These are phyloP conservation scores for Nematocida sp. DNA, from an alignment of 371 early-diverging fungal genomes.

Conservation along the genomic window DNA sequence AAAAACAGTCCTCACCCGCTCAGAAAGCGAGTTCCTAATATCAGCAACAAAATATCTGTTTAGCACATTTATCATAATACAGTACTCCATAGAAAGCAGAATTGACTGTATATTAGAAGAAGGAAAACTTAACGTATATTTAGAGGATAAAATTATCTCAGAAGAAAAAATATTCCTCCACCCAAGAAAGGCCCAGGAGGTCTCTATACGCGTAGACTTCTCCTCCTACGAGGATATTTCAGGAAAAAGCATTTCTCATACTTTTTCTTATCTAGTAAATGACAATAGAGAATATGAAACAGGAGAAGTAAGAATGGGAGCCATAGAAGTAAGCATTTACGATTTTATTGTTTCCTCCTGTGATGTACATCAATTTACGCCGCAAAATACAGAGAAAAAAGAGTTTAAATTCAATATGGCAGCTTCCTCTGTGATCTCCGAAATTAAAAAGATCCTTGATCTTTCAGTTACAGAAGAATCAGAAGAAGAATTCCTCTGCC, in stretches of 20 bases:
- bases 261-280: constrained; percentile 42
- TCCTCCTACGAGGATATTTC: neutral
- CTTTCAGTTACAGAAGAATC: constrained; percentile 15
- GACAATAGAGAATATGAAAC: constrained; percentile 50
- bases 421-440: constrained; percentile 10
- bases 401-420: constrained; percentile 46
- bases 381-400: constrained; percentile 5
- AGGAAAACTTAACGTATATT: constrained; percentile 19
- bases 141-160: constrained; percentile 7
- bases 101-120: constrained; percentile 47
- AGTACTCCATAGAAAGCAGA: constrained; percentile 37
- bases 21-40: constrained; percentile 48
- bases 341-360: constrained; percentile 27
- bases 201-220: constrained; percentile 18
- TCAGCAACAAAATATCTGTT: constrained; percentile 39
- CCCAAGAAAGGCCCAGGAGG: constrained; percentile 6
- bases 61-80: constrained; percentile 20
- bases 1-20: constrained; percentile 25
- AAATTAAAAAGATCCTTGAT: constrained; percentile 44
- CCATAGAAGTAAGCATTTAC: constrained; percentile 4
- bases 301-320: constrained; percentile 32
- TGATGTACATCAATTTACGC: neutral
- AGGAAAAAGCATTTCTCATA: constrained; percentile 7
- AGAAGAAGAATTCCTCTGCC: constrained; percentile 2
- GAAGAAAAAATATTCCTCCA: constrained; percentile 32